Base-by-base conservation (phyloP, 768 basidiomycete species). In the Mrakia gelida region DNA sequence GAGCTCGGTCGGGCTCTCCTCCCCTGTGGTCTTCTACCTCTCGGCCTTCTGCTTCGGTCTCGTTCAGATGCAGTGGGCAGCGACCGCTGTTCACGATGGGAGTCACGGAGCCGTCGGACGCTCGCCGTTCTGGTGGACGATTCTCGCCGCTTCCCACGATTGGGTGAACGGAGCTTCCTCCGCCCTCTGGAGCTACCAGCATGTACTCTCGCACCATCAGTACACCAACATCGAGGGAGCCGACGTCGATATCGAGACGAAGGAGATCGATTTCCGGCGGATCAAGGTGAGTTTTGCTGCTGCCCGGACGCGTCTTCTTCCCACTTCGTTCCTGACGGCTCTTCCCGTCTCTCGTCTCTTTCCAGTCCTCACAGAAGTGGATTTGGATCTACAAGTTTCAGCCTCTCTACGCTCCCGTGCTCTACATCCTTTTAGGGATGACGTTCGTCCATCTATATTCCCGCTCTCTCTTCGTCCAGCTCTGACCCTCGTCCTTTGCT, bases 311-410 rank as follows among this genome's bases (percentile, higher is more conserved):
- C 59, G 59, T 28, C 59, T 28, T 5, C 13, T 8, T 18, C 6
- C 21, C 7, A 5, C 59, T 9, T n/a, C 9, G 13, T 28, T 59
- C 28, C 28, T 59, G 59, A 59, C 59, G 2, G 15, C 15, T 21
- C 18, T 52, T 3, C 16, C 18, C 49, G 18, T 52, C 18, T 52
- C 3, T 52, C 49, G 49, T 21, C 18, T 21, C 15, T n/a, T n/a
- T 13, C 15, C 13, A 59, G 59, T 59, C 59, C 7, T 59, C 59
- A 0, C 59, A 59, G 28, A 59, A 59, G 23, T 59, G 59, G 59
- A n/a, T 59, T 26, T 59, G 59, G 59, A 59, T 59, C 59, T 59
- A 59, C n/a, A 59, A 59, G 59, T 59, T 59, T 15, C 59, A 59
- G n/a, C 59, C 59, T 13, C 59, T 59, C 59, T 59, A 59, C 59